A percentile compares a stretch with the other conserved stretches of the same genome.
phyloP scores from a whole-genome alignment of 352 stramenopile species.

The Phytophthora idaei region DNA sequence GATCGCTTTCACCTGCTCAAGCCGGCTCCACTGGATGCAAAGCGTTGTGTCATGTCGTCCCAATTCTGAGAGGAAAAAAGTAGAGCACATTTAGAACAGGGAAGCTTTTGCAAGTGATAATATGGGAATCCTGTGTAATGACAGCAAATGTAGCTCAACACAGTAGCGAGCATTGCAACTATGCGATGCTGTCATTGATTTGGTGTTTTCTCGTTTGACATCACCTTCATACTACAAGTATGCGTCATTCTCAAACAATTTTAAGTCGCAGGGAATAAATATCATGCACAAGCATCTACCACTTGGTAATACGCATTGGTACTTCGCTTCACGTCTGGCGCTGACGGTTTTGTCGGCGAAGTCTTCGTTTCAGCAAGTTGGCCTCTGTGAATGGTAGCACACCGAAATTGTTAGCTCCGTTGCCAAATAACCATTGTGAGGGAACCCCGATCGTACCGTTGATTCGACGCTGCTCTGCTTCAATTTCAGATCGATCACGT shows the following conservation, averaged over 20 bases:
- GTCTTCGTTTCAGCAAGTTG: constrained; percentile 45
- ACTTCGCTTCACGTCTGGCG: constrained; percentile 3
- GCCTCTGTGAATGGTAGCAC: constrained; percentile 29
- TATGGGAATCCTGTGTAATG: background rate
- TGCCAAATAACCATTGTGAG: background rate
- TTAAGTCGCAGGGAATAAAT: background rate
- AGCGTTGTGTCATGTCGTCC: constrained; percentile 46
- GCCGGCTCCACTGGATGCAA: constrained; percentile 63
- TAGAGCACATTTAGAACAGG: background rate
- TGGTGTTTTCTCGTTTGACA: constrained; percentile 3
- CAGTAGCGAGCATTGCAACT: background rate
- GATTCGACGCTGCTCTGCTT: constrained; percentile 38
- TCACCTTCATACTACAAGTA: background rate
- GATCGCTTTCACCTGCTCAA: constrained; percentile 82
- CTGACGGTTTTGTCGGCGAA: constrained; percentile 35
- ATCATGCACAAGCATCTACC: constrained; percentile 1
- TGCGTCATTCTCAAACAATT: background rate
- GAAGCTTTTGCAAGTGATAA: background rate
- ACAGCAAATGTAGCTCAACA: background rate
- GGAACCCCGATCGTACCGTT: constrained; percentile 32
- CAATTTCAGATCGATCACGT: constrained; percentile 38
- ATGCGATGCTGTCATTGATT: background rate
- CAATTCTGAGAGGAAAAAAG: constrained; percentile 34
- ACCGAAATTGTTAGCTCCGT: background rate
- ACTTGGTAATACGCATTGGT: background rate